phyloP scores from a whole-genome alignment of 2,329 filamentous ascomycete species.

The Fusarium circinatum region DNA sequence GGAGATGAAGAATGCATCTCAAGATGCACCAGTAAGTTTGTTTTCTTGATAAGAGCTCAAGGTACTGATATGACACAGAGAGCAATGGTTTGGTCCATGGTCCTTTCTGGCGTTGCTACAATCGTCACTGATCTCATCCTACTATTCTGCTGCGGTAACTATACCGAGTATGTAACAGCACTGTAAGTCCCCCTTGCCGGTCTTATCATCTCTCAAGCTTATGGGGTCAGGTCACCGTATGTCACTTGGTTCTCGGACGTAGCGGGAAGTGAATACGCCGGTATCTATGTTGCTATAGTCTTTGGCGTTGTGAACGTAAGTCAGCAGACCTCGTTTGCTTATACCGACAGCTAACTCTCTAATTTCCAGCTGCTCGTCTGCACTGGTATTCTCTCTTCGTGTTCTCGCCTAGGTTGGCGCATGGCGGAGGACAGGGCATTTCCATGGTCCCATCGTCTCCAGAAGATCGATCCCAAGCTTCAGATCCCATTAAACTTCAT shows the following conservation, averaged over 20 bases:
- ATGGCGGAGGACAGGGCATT: conserved; percentile 22
- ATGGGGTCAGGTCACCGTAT: neutral
- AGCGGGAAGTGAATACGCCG: neutral
- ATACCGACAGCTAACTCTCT: neutral
- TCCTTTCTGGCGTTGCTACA: conserved; percentile 7
- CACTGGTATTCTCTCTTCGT: conserved; percentile 1
- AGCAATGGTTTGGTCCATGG: conserved; percentile 26
- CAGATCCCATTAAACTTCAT: conserved; percentile 13
- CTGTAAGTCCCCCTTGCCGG: neutral
- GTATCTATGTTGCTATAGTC: conserved; percentile 3
- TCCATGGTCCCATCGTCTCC: conserved; percentile 2
- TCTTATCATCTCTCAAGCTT: neutral
- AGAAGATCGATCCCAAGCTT: neutral
- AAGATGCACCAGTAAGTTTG: conserved; percentile 3
- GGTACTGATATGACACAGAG: neutral
- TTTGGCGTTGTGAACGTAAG: conserved; percentile 13
- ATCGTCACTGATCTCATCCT: conserved; percentile 7
- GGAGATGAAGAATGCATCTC: conserved; percentile 20
- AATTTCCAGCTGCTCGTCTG: conserved; percentile 1
- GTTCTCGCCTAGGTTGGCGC: conserved; percentile 20
- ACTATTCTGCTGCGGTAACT: conserved; percentile 10
- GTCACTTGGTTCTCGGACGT: conserved; percentile 19
- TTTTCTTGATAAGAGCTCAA: accelerated
- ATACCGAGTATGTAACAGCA: neutral
- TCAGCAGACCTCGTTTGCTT: neutral